Base-by-base conservation (phyloP, 441 rosid genomes). In the Adansonia rubrostipa region DNA sequence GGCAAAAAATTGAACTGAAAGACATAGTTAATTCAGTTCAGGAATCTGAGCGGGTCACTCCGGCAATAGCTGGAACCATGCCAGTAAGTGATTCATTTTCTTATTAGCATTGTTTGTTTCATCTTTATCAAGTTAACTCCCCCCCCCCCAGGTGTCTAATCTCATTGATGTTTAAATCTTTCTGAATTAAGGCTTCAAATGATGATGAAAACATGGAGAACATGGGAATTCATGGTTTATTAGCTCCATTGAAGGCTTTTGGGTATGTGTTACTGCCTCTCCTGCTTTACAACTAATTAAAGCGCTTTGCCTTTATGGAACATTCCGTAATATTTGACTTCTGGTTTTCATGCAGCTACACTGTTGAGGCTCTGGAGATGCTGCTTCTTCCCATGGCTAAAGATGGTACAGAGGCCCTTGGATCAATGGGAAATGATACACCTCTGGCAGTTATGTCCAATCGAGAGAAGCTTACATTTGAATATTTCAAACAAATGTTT, bases 401-500 rank as follows among this genome's bases (percentile, higher is more conserved):
- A 85, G 97, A 95, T 66, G 99, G 97, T 28, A 77, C 90, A 5
- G 99, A 93, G 87, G 95, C 99, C 69, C 99, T 97, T 82, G 99
- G 99, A 82, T 97, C 98, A 36, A 95, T 97, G 98, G 99, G 99
- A 77, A 97, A 97, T 84, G 99, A 97, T 87, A 81, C 99, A 3
- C 99, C 99, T 53, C 85, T 97, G 80, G 99, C 98, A 67, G 96
- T 97, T 42, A 93, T 97, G 98, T 95, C 99, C 54, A 78, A 87
- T 83, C 83, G 97, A 75, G 99, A 95, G 81, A 97, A 97, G 66
- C 87, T 97, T 36, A 86, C 96, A 24, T 97, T 89, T 54, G 99
- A 97, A 89, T 97, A 97, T 85, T 97, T 97, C 89, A 97, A 95
- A 87, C 99, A 97, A 87, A 97, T 97, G 99, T 97, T 97, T 89